A percentile compares a stretch with the other conserved stretches of the same genome.
Conservation (phyloP, 1,284 basidiomycete genomes). For the Papiliotrema flavescens region DNA sequence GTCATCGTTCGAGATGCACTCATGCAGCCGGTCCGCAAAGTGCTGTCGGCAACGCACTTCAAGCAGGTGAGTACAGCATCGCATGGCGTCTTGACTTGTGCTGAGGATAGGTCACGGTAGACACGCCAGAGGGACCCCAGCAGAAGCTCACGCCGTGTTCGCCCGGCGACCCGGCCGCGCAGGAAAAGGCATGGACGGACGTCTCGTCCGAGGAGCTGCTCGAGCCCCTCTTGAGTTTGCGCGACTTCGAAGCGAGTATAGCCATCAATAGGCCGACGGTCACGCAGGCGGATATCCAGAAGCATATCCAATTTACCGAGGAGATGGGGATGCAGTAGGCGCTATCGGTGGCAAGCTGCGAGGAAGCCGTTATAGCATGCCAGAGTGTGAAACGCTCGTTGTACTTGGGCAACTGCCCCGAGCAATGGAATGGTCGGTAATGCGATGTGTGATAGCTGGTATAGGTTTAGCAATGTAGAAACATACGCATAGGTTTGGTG, state of each 20-base stretch:
- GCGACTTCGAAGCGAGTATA: constrained; percentile 84
- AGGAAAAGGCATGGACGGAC: constrained; percentile 91
- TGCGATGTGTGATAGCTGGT: no score
- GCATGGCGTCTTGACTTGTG: not conserved
- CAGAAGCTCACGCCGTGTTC: constrained; percentile 85
- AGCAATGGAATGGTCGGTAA: no score
- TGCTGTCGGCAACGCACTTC: constrained; percentile 93
- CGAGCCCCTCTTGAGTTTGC: constrained; percentile 73
- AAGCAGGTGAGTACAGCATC: constrained; percentile 54
- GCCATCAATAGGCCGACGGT: constrained; percentile 84
- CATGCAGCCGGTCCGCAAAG: constrained; percentile 98
- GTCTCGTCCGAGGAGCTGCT: constrained; percentile 83
- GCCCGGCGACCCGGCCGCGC: constrained; percentile 79
- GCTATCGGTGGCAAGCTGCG: not conserved
- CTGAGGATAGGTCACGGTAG: constrained; percentile 41
- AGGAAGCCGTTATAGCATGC: not conserved
- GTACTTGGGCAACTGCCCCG: no score
- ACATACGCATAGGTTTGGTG: no score
- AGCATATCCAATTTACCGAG: constrained; percentile 87
- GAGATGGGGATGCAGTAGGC: constrained; percentile 54
- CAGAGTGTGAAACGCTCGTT: not conserved
- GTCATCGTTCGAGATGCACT: constrained; percentile 94
- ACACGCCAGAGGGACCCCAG: constrained; percentile 52
- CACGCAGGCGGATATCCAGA: constrained; percentile 79
- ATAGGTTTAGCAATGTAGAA: no score